phyloP scores from a whole-genome alignment of 345 rosid genomes.

The Eutrema yunnanense region DNA sequence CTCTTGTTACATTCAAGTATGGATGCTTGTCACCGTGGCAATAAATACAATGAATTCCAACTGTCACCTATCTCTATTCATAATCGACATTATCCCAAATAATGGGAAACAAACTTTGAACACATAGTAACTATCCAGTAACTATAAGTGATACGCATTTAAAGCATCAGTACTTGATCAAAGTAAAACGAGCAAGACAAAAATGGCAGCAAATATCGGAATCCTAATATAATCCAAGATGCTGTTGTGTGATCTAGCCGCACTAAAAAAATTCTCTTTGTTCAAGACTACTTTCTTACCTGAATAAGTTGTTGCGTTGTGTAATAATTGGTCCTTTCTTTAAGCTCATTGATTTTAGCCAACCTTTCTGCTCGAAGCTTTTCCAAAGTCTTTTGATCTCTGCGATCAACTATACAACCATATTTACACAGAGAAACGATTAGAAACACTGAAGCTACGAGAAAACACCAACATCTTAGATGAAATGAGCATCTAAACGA shows the following conservation, averaged over 20 bases:
- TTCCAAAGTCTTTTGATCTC: constrained; percentile 77
- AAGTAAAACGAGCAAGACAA: neutral
- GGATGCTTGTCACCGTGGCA: neutral
- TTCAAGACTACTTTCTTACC: constrained; percentile 35
- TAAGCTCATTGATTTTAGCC: constrained; percentile 88
- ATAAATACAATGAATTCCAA: neutral
- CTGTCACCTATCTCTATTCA: neutral
- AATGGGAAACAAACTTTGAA: neutral
- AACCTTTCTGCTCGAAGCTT: constrained; percentile 83
- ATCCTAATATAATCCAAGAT: neutral
- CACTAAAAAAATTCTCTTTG: neutral
- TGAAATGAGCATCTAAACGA: neutral
- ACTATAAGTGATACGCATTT: neutral
- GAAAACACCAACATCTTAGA: neutral
- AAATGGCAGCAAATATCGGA: neutral
- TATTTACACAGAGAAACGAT: neutral
- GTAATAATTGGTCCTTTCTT: constrained; percentile 90
- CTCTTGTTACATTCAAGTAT: neutral
- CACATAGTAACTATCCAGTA: neutral
- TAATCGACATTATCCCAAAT: neutral
- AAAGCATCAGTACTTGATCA: neutral
- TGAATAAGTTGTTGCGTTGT: constrained; percentile 90
- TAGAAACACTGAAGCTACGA: neutral
- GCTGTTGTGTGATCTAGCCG: neutral
- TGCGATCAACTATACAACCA: constrained; percentile 58